Percentiles rank a stretch among this genome's conserved stretches.
These are phyloP conservation scores for Sordariomycetes sp. DNA, from an alignment of 2,329 filamentous ascomycete species.

Conservation along the genomic window DNA sequence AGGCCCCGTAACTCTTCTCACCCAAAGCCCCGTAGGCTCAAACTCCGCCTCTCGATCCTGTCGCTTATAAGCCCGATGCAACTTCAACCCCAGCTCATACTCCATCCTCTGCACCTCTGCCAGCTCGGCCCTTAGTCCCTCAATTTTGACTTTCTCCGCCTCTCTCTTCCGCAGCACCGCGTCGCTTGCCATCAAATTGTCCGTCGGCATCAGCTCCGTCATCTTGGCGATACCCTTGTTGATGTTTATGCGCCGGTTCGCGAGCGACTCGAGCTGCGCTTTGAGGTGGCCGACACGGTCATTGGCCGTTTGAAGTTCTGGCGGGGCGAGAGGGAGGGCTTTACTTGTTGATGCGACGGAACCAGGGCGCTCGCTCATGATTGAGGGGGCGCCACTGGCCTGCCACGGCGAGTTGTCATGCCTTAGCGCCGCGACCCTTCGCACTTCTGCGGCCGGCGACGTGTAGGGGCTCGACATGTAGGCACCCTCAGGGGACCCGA, in stretches of 20 bases:
- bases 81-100: conserved; percentile 63
- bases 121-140: conserved; percentile 50
- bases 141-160: conserved; percentile 50
- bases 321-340: conserved; percentile 46
- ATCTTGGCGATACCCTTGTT: conserved; percentile 62
- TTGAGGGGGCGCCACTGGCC: neutral
- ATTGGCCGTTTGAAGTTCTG: conserved; percentile 39
- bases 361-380: neutral
- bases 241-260: conserved; percentile 58
- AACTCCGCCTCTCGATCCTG: conserved; percentile 52
- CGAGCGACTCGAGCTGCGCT: conserved; percentile 49
- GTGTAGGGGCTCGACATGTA: neutral
- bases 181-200: conserved; percentile 52
- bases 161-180: conserved; percentile 45
- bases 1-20: conserved; percentile 55
- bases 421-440: neutral
- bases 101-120: conserved; percentile 63
- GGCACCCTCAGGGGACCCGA: neutral
- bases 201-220: conserved; percentile 63
- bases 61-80: conserved; percentile 64
- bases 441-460: neutral
- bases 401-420: neutral
- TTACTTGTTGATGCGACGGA: conserved; percentile 31
- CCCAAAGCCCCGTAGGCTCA: conserved; percentile 62
- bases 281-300: conserved; percentile 56